Percentiles rank a stretch among this genome's conserved stretches.
phyloP scores from a whole-genome alignment of 108 stramenopile genomes.

The Stephanodiscus minutulus region DNA sequence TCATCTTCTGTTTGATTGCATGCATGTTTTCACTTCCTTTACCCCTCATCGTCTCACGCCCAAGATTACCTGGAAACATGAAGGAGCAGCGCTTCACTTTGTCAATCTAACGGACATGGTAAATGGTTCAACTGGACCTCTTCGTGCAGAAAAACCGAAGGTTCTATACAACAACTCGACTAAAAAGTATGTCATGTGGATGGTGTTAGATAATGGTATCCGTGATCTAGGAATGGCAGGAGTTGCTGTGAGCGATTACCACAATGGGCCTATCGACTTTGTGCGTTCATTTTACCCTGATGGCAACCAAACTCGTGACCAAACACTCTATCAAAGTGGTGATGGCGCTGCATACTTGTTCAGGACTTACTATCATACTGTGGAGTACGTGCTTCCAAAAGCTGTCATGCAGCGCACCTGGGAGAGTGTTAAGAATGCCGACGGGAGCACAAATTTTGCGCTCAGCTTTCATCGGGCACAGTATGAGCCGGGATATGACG shows the following conservation, averaged over 20 bases:
- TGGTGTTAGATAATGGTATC: constrained; percentile 62
- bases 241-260: constrained; percentile 68
- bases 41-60: too few species aligned
- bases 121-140: constrained; percentile 37
- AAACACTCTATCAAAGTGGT: constrained; percentile 61
- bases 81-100: constrained; percentile 80
- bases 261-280: constrained; percentile 78
- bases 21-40: too few species aligned
- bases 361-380: constrained; percentile 79
- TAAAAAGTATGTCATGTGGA: constrained; percentile 85
- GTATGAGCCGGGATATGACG: constrained; percentile 80
- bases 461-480: constrained; percentile 83
- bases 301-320: constrained; percentile 87
- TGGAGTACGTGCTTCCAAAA: constrained; percentile 74
- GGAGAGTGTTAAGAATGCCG: constrained; percentile 78
- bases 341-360: constrained; percentile 63
- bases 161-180: constrained; percentile 63
- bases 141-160: constrained; percentile 67
- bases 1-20: too few species aligned
- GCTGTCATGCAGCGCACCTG: constrained; percentile 90
- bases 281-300: constrained; percentile 81
- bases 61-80: constrained; percentile 63
- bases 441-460: constrained; percentile 71
- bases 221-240: constrained; percentile 67
- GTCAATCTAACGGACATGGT: constrained; percentile 85